A percentile compares a stretch with the other conserved stretches of the same genome.
phyloP scores from a whole-genome alignment of 2,329 filamentous ascomycete species.

The Xylariaceae sp. region DNA sequence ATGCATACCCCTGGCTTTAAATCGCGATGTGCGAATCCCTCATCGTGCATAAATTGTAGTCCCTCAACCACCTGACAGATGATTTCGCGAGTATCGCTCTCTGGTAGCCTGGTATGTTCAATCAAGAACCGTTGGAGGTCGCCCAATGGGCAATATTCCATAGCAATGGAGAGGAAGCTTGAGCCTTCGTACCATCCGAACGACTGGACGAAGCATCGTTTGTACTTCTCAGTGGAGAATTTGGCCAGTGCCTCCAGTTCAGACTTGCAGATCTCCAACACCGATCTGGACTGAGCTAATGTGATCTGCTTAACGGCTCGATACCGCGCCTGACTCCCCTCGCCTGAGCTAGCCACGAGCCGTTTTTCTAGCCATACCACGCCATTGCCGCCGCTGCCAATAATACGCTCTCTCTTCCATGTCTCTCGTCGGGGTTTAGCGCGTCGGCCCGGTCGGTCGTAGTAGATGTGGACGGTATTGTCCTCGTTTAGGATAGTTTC shows the following conservation, averaged over 20 bases:
- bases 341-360: not conserved
- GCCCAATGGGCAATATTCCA: constrained; percentile 17
- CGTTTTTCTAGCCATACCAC: constrained; percentile 11
- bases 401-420: constrained; percentile 9
- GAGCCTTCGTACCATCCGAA: constrained; percentile 13
- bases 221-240: not conserved
- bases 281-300: not conserved
- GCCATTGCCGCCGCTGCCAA: constrained; percentile 4
- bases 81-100: constrained; percentile 9
- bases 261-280: constrained; percentile 5
- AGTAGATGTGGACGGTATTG: constrained; percentile 7
- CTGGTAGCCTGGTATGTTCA: not conserved
- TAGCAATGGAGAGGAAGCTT: constrained; percentile 3
- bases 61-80: constrained; percentile 3
- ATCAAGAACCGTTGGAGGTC: constrained; percentile 10
- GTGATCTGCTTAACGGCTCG: constrained; percentile 14
- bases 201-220: constrained; percentile 2
- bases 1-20: constrained; percentile 12
- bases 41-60: constrained; percentile 10
- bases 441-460: constrained; percentile 5
- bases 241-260: constrained; percentile 15
- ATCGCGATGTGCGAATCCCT: constrained; percentile 14
- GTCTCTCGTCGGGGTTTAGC: not conserved
- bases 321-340: not conserved
- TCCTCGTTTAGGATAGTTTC: not conserved